These are phyloP conservation scores for Jaenimonas drosophilae DNA, from an alignment of 208 protist genomes.

Conservation along the genomic window DNA sequence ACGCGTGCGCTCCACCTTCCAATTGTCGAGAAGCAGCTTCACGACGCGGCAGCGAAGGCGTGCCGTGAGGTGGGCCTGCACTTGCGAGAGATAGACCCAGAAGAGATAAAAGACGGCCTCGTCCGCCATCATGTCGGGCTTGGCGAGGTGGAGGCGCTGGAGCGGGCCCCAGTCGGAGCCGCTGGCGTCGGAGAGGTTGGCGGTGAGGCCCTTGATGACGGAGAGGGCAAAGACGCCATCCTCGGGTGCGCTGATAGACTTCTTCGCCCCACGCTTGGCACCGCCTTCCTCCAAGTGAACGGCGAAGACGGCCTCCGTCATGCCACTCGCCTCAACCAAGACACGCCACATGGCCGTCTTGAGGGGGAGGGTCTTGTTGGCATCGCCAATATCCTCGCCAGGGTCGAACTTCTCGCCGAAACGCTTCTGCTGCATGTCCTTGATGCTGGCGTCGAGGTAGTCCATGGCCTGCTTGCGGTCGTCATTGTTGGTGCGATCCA, in stretches of 20 bases:
- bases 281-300: slow-evolving; percentile 21
- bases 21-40: slow-evolving; percentile 64
- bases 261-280: slow-evolving; percentile 7
- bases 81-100: slow-evolving; percentile 67
- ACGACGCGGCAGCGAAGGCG: slow-evolving; percentile 63
- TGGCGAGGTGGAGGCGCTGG: slow-evolving; percentile 33
- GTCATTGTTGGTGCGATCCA: slow-evolving; percentile 29
- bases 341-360: slow-evolving; percentile 65
- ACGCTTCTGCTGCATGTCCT: slow-evolving; percentile 18
- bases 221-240: slow-evolving; percentile 19
- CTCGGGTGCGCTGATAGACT: slow-evolving; percentile 6
- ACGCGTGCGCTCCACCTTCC: slow-evolving; percentile 66
- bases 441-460: slow-evolving; percentile 16
- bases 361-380: slow-evolving; percentile 19
- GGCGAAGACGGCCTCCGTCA: slow-evolving; percentile 67
- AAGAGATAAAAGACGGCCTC: slow-evolving; percentile 51
- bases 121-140: slow-evolving; percentile 29
- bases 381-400: slow-evolving; percentile 20
- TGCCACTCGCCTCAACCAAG: slow-evolving; percentile 48
- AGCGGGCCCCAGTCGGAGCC: slow-evolving; percentile 43
- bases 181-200: slow-evolving; percentile 6
- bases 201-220: slow-evolving; percentile 20
- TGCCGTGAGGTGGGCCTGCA: slow-evolving; percentile 65
- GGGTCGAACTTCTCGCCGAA: slow-evolving; percentile 59
- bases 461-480: slow-evolving; percentile 28